phyloP scores from a whole-genome alignment of 495 filamentous ascomycete species.

The Penicillium samsonianum region DNA sequence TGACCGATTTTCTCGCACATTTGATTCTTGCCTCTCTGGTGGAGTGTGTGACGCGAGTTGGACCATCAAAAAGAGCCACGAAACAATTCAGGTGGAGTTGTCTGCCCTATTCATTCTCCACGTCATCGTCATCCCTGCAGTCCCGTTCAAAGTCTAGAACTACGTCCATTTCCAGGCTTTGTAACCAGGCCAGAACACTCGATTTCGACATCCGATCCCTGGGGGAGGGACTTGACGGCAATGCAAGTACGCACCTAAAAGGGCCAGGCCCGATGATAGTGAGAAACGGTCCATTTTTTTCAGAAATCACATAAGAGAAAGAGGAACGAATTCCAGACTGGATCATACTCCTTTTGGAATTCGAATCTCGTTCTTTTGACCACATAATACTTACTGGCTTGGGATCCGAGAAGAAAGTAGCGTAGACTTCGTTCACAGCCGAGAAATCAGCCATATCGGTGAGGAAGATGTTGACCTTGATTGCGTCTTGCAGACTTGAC shows the following conservation, averaged over 20 bases:
- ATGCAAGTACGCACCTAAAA: conserved; percentile 61
- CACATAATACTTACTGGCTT: conserved; percentile 46
- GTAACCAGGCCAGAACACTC: conserved; percentile 51
- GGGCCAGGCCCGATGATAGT: conserved; percentile 2
- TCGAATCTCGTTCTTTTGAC: background rate
- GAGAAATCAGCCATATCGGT: conserved; percentile 68
- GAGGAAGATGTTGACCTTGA: conserved; percentile 72
- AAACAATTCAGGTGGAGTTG: conserved; percentile 6
- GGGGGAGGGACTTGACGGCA: conserved; percentile 62
- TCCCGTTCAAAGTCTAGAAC: conserved; percentile 15
- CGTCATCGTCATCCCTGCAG: conserved; percentile 2
- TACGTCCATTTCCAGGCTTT: conserved; percentile 10
- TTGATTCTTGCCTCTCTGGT: background rate
- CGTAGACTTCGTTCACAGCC: conserved; percentile 63
- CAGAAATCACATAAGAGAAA: background rate
- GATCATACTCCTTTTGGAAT: background rate
- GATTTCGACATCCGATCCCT: conserved; percentile 71
- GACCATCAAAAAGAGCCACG: background rate
- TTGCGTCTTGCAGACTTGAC: conserved; percentile 60
- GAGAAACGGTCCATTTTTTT: conserved; percentile 6
- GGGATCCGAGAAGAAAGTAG: conserved; percentile 52
- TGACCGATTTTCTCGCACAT: background rate
- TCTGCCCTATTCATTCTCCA: conserved; percentile 1
- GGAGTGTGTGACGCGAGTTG: background rate
- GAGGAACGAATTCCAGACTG: background rate